Base-by-base conservation (phyloP, 306 rosid species). In the Alnus rubra region DNA sequence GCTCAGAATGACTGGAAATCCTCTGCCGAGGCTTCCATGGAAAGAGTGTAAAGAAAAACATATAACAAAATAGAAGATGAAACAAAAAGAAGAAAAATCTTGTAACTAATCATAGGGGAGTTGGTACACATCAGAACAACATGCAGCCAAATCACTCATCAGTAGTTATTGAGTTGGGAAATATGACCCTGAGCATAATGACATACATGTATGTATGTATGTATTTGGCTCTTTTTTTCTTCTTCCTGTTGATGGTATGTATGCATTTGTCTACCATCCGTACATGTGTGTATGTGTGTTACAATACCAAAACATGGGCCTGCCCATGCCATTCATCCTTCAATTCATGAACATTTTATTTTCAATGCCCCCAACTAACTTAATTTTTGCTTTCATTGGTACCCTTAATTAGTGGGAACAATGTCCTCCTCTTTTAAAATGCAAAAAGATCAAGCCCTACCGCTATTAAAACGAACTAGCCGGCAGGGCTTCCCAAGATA, bases 401-500 rank as follows among this genome's bases (percentile, higher is more conserved):
- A 53, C 9, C 63, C 31, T 18, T 14, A 69, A 44, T 11, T 35
- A 23, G 23, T 58, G 60, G 78, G 54, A 48, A 60, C 71, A 28
- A 45, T 68, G 48, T 42, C 70, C 49, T n/a, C n/a, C n/a, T 70
- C 49, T 78, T 73, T 47, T 74, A 33, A 74, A 44, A 58, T 74
- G 44, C 23, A 64, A 64, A 78, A 76, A 37, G 31, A 51, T n/a
- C 76, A 51, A 78, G 58, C 31, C 79, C 72, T 76, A 94, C 98
- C 95, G 53, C 88, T 65, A 79, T 92, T 85, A 76, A 94, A 94
- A 77, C 97, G 94, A 76, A 92, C 97, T 13, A 92, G 86, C 56
- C 87, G 88, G 83, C 89, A 47, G 56, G 93, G 93, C 72, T 91
- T 94, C 65, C 90, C 97, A 23, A 91, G 80, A 82, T 69, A 92